Base-by-base conservation (phyloP, 176 grass and related monocot species). In the Metroxylon sagu region DNA sequence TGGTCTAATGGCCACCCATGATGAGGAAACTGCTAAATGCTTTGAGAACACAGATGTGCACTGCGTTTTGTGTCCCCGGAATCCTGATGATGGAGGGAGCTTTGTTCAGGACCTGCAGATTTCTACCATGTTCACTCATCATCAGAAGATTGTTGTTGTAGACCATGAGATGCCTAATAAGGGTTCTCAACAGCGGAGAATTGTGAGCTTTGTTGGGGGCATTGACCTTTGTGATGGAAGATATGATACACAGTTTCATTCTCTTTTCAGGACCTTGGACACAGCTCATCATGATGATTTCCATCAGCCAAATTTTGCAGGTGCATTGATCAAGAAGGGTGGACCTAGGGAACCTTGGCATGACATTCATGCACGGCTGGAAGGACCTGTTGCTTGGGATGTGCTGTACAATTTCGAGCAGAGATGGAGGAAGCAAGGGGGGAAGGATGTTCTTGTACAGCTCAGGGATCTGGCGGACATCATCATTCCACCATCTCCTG, bases 111-210 rank as follows among this genome's bases (percentile, higher is more conserved):
- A 55, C n/a, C 18, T 68, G 3, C 29, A 68, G 52, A 68, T 68
- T 68, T 30, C 65, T 28, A 55, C 65, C 2, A 68, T 68, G 65
- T 68, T 68, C 52, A 68, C 65, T 35, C 65, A 68, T 35, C 65
- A 68, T 68, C 65, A 68, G 29, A 68, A 68, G 52, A 68, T 68
- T 56, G 52, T 68, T 68, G 65, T 68, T 68, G 65, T 68, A 23
- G 65, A 68, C 26, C 65, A 68, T 29, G 52, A 68, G 52, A 56
- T 68, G 65, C 65, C 65, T 68, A 48, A 17, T 18, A 68, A 68
- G 65, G 26, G 52, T 68, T 68, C 65, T 21, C 65, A 68, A n/a
- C 51, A 23, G 10, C 65, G 65, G 16, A 56, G 65, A 56, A 68
- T 68, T 56, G 19, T 68, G 52, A 68, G 65, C 52, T 68, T 68